phyloP scores from a whole-genome alignment of 75 land plant species.

The Cryptomeria japonica region DNA sequence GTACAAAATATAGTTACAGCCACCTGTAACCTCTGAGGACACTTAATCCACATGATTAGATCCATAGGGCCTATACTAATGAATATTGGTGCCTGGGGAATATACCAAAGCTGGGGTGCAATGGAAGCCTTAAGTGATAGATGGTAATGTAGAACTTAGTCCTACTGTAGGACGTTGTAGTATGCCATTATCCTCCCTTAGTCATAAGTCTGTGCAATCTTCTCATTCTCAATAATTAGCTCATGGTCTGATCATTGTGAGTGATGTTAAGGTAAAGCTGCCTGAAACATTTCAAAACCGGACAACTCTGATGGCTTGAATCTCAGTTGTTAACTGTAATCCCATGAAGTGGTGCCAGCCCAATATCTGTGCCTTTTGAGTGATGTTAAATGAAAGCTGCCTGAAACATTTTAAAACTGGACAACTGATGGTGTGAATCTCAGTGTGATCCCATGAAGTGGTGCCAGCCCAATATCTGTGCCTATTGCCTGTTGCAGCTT shows the following conservation, averaged over 20 bases:
- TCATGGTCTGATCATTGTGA: not conserved
- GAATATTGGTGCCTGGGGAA: not conserved
- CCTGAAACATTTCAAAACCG: not conserved
- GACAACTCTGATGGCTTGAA: not conserved
- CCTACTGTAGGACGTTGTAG: not conserved
- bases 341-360: no score
- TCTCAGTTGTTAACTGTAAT: no score
- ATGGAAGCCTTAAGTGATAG: not conserved
- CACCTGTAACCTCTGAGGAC: not conserved
- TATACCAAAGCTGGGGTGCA: not conserved
- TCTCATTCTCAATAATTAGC: not conserved
- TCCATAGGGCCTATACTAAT: not conserved
- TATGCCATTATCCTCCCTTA: not conserved
- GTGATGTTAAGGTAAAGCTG: not conserved
- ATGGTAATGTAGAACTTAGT: not conserved
- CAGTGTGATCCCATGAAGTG: no score
- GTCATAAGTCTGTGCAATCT: not conserved
- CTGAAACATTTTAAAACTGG: no score
- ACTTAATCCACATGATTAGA: not conserved
- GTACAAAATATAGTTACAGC: not conserved
- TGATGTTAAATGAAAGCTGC: no score
- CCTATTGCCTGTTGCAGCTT: not conserved
- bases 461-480: no score
- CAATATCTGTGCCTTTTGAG: no score
- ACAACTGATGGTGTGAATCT: no score